phyloP scores from a whole-genome alignment of 2,329 filamentous ascomycete genomes.

The Calonectria henricotiae region DNA sequence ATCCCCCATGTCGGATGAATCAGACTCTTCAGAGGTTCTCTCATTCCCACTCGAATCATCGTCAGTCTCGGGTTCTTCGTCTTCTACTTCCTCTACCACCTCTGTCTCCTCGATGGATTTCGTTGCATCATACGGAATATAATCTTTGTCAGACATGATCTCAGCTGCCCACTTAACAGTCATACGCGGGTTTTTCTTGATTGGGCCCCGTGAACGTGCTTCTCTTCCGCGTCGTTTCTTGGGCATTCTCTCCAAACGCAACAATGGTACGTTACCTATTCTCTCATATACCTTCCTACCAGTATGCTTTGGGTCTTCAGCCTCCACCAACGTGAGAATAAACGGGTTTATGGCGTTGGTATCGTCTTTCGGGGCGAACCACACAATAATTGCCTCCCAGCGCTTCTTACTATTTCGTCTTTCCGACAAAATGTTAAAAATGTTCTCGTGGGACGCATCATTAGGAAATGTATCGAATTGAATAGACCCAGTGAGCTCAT shows the following conservation, averaged over 20 bases:
- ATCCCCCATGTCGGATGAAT: constrained; percentile 15
- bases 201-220: neutral
- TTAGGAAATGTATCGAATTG: neutral
- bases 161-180: constrained; percentile 23
- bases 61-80: too few relatives aligned
- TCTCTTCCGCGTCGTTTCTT: neutral
- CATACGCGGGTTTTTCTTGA: neutral
- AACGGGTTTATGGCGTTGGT: neutral
- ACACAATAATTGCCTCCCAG: constrained; percentile 14
- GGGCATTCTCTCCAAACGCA: neutral
- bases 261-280: neutral
- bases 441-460: neutral
- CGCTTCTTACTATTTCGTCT: constrained; percentile 3
- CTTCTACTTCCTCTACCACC: neutral
- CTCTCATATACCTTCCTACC: constrained; percentile 13
- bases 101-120: neutral
- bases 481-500: constrained; percentile 4
- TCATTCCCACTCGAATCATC: neutral
- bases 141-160: neutral
- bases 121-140: neutral
- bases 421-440: constrained; percentile 12
- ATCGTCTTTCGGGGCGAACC: constrained; percentile 6
- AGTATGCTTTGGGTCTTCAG: neutral
- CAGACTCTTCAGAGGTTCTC: neutral
- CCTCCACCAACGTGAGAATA: neutral